Evolutionary conservation across 2,329 filamentous ascomycete genomes (phyloP), one percentile per base, ranked within the genome.

Genomic region (Cordyceps fumosorosea): DNA sequence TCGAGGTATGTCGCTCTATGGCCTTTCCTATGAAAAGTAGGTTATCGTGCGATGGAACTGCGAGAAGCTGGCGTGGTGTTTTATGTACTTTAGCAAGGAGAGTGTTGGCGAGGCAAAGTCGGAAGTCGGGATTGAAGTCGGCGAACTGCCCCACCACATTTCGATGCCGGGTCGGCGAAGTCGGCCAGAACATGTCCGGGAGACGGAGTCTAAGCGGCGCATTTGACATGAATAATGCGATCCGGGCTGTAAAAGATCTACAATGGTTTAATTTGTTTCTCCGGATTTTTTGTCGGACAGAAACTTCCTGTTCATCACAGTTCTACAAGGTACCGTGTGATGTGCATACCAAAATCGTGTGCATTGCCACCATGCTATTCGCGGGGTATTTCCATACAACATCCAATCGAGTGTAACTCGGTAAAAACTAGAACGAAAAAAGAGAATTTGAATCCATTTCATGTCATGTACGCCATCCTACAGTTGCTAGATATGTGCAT

Each of bases 71-170:
- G 18, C 32, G 22, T 16, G 3, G 37, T 60, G 24, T 60, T n/a
- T 52, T 60, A 60, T 34, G 52, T 29, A n/a, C 6, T 6, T 29
- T 29, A 1, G 29, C 8, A 29, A 29, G 26, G 26, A 29, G 29
- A 29, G 8, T 29, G 26, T 18, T 22, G 37, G 7, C 16, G 50
- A 26, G 14, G 56, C 56, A 10, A 45, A n/a, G 57, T 22, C 44
- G n/a, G 5, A 20, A 7, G 29, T 29, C 29, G 29, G 29, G 29
- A 29, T 29, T 29, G 29, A 60, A 40, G 50, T 60, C 57, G 57
- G 57, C 50, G 57, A 60, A 18, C 40, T 37, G 57, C 50, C 57
- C 57, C 57, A 40, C 57, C 47, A n/a, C 5, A 12, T 20, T 40
- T 5, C 45, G 26, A 44, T n/a, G 6, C 44, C 34, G 22, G 47